Conservation (phyloP, 306 rosid species). For the Carpinus fangiana region DNA sequence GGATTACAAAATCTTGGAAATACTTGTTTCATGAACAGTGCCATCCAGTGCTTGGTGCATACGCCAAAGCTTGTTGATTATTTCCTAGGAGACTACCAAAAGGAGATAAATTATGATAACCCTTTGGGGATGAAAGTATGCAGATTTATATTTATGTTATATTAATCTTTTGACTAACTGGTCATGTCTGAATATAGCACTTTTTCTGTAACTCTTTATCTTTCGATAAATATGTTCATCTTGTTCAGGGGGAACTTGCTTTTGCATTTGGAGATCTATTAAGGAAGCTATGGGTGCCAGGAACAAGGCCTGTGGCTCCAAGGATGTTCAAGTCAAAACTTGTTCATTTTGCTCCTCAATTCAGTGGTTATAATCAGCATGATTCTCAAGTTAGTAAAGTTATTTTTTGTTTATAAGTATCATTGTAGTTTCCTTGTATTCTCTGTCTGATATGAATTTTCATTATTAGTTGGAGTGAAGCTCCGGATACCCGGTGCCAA, state of each 20-base stretch:
- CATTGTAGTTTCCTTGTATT: conserved; percentile 14
- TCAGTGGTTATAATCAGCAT: conserved; percentile 82
- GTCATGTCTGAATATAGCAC: background rate
- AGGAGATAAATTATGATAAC: conserved; percentile 76
- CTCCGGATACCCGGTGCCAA: too few species aligned
- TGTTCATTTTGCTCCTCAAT: conserved; percentile 77
- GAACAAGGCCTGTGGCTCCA: conserved; percentile 64
- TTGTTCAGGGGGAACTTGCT: conserved; percentile 86
- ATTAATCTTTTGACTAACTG: conserved; percentile 17
- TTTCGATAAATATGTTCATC: background rate
- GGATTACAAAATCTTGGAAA: conserved; percentile 93
- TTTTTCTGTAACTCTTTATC: background rate
- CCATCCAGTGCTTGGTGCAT: conserved; percentile 87
- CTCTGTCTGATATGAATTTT: conserved; percentile 4
- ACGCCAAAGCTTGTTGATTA: conserved; percentile 74
- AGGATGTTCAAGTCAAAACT: conserved; percentile 66
- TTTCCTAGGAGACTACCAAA: conserved; percentile 72
- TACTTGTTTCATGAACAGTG: conserved; percentile 93
- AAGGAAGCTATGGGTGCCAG: conserved; percentile 80
- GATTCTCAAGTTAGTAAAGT: conserved; percentile 79
- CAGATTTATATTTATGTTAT: conserved; percentile 12
- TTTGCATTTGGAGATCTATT: conserved; percentile 80
- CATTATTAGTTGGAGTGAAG: too few species aligned
- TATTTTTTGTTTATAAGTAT: conserved; percentile 7
- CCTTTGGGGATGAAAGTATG: conserved; percentile 86